A percentile compares a stretch with the other conserved stretches of the same genome.
Conservation (phyloP, 2,329 filamentous ascomycete genomes). For the Zasmidium cellare region DNA sequence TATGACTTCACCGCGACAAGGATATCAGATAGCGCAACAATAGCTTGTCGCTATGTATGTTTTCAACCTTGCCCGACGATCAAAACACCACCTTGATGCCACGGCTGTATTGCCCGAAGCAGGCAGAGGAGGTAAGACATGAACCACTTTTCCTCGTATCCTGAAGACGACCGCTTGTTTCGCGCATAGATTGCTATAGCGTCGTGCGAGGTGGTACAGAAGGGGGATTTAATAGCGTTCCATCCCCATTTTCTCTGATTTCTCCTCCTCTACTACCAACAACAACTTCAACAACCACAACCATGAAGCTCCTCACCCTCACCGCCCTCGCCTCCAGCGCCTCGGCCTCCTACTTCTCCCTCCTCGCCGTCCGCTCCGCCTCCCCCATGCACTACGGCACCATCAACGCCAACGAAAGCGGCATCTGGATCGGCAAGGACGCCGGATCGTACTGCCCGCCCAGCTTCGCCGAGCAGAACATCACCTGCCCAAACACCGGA, state of each 20-base stretch:
- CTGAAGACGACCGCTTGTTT: not conserved
- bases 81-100: not conserved
- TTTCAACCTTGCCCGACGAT: not conserved
- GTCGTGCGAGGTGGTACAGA: not conserved
- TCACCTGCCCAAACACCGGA: constrained; percentile 26
- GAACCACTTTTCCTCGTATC: not conserved
- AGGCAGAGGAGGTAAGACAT: too few species aligned
- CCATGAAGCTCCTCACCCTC: constrained; percentile 27
- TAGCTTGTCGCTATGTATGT: not conserved
- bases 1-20: not conserved
- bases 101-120: too few species aligned
- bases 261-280: not conserved
- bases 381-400: constrained; percentile 29
- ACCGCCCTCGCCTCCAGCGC: constrained; percentile 18
- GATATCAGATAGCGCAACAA: not conserved
- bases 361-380: constrained; percentile 27
- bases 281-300: constrained; percentile 16
- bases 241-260: not conserved
- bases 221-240: not conserved
- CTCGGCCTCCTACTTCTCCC: constrained; percentile 26
- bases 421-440: constrained; percentile 32
- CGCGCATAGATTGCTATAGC: not conserved
- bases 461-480: constrained; percentile 7
- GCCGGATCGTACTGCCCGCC: constrained; percentile 33
- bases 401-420: constrained; percentile 27